Base-by-base conservation (phyloP, 163 green algal genomes). In the Chloromonas sp. region DNA sequence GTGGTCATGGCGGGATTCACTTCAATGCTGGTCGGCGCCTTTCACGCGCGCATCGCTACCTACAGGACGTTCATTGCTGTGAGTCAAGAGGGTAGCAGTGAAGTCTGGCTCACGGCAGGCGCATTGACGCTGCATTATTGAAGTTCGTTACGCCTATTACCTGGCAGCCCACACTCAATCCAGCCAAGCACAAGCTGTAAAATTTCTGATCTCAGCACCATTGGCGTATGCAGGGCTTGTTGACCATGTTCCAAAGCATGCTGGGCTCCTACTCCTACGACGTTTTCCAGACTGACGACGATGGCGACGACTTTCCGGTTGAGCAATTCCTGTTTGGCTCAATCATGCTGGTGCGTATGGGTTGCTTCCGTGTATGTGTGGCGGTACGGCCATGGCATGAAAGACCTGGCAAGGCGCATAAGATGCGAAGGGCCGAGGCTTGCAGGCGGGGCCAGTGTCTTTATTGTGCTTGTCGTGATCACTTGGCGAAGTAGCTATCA, bases 1-100 rank as follows among this genome's bases (percentile, higher is more conserved):
- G 82, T 88, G 5, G 81, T 88, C 1, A 84, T 88, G 78, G 83
- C 82, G 66, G 85, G 85, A 36, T 88, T 88, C 78, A 78, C 74
- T 70, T 86, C 85, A 66, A 88, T 88, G 85, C 70, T 87, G 81
- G 58, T n/a, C 0, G 85, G 79, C 61, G 58, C 84, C 13, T 87
- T 79, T 60, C 66, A 84, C 60, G 79, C 84, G 5, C 66, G 66
- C 66, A 74, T 74, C 66, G 5, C 66, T 15, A 15, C 66, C 5
- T 74, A 74, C 66, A 74, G 66, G 5, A 74, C 5, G 5, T 81
- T 81, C 36, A 81, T 57, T 60, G 77, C 3, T 2, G 77, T 81
- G 77, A 60, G 57, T 3, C 77, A 61, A 2, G 71, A 79, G 71
- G 71, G 57, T 2, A 2, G 11, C 66, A 76, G 66, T 76, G 66